A percentile compares a stretch with the other conserved stretches of the same genome.
Evolutionary conservation across 257 asterid species (phyloP).

Genomic region (Sherardia arvensis): DNA sequence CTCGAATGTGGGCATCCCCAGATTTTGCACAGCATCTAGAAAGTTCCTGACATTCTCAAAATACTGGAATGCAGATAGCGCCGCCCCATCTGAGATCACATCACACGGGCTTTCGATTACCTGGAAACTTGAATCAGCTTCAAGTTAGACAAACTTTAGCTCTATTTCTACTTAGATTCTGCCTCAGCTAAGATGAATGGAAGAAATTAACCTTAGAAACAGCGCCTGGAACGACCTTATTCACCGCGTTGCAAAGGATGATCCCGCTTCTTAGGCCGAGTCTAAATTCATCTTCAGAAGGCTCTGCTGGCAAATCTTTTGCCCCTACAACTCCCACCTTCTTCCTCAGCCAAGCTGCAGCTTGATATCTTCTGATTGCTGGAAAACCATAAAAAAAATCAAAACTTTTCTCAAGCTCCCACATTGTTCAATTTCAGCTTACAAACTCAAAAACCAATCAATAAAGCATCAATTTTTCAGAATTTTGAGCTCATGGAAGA

Average conservation of each 20-base stretch:
- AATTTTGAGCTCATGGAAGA: not conserved
- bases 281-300: constrained; percentile 94
- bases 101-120: constrained; percentile 86
- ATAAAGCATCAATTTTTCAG: not conserved
- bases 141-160: constrained; percentile 7
- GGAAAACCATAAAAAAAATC: not conserved
- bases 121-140: constrained; percentile 32
- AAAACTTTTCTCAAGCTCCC: not conserved
- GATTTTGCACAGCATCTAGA: constrained; percentile 78
- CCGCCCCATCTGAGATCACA: constrained; percentile 82
- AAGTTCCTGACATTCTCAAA: constrained; percentile 93
- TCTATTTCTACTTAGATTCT: not conserved
- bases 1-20: constrained; percentile 93
- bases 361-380: constrained; percentile 87
- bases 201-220: constrained; percentile 55
- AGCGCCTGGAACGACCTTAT: constrained; percentile 83
- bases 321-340: constrained; percentile 84
- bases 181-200: not conserved
- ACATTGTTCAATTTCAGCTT: not conserved
- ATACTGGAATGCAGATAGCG: constrained; percentile 84
- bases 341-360: constrained; percentile 81
- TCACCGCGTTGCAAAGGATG: constrained; percentile 77
- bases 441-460: not conserved
- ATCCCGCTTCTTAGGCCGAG: constrained; percentile 90
- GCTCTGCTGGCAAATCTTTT: constrained; percentile 89